These are phyloP conservation scores for Bidens hawaiensis DNA, from an alignment of 140 eudicot species.

Conservation along the genomic window DNA sequence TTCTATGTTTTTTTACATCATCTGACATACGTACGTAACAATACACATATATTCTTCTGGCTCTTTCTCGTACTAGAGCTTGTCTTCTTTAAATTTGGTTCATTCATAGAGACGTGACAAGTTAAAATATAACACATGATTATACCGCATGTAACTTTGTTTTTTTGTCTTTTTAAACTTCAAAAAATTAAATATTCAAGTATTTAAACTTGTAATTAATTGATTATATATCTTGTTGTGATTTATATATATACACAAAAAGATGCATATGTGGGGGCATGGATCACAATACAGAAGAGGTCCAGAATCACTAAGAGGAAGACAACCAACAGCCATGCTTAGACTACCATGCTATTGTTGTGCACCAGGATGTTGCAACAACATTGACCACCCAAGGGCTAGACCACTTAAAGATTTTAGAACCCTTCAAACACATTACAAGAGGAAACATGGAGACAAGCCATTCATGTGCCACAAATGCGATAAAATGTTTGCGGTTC, in stretches of 20 bases:
- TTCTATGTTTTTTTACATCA: neutral
- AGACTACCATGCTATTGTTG: constrained; percentile 84
- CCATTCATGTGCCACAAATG: constrained; percentile 31
- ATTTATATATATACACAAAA: neutral
- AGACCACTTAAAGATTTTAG: constrained; percentile 29
- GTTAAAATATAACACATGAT: neutral
- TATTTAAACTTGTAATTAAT: constrained; percentile 9
- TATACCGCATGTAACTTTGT: neutral
- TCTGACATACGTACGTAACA: neutral
- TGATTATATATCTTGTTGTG: constrained; percentile 6
- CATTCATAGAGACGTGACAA: constrained; percentile 7
- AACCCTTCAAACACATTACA: constrained; percentile 35
- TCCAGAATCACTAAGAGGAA: constrained; percentile 68
- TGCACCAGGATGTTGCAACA: constrained; percentile 53
- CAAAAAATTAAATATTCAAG: neutral
- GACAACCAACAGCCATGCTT: constrained; percentile 85
- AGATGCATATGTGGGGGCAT: constrained; percentile 99
- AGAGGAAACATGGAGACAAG: constrained; percentile 30
- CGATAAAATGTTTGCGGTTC: constrained; percentile 23
- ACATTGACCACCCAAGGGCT: constrained; percentile 32
- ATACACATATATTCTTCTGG: neutral
- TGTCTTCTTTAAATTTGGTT: neutral
- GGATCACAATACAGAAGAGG: constrained; percentile 89
- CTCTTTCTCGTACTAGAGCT: constrained; percentile 1
- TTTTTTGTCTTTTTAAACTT: neutral